phyloP scores from a whole-genome alignment of 371 early-diverging fungal genomes.

The Nematocida sp. region DNA sequence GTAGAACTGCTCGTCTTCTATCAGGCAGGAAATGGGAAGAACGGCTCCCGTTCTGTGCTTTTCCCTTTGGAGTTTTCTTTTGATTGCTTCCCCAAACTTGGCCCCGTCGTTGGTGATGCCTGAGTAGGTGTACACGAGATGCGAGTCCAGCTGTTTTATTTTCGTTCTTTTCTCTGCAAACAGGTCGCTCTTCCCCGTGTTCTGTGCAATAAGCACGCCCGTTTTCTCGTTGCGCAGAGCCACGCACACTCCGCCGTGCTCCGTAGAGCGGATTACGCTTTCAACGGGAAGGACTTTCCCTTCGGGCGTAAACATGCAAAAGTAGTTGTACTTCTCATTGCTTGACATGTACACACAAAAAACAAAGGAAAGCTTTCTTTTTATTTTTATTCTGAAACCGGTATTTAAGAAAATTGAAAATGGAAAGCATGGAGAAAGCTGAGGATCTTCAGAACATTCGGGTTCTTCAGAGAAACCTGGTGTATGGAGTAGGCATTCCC shows the following conservation, averaged over 20 bases:
- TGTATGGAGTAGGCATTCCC: conserved; percentile 65
- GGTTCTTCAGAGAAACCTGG: conserved; percentile 64
- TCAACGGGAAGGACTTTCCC: conserved; percentile 62
- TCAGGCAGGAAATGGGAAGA: conserved; percentile 8
- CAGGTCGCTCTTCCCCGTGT: conserved; percentile 48
- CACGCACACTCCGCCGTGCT: conserved; percentile 59
- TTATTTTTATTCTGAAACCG: conserved; percentile 47
- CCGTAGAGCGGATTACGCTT: conserved; percentile 53
- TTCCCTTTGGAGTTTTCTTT: conserved; percentile 52
- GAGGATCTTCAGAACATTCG: conserved; percentile 55
- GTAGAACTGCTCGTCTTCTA: conserved; percentile 32
- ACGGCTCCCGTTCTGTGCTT: conserved; percentile 36
- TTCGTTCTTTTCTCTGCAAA: conserved; percentile 54
- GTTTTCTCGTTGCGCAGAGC: conserved; percentile 50
- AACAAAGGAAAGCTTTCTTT: conserved; percentile 9
- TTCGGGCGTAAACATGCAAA: conserved; percentile 62
- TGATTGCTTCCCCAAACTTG: conserved; percentile 59
- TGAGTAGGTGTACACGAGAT: conserved; percentile 61
- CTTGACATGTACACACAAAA: conserved; percentile 54
- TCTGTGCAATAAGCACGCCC: conserved; percentile 61
- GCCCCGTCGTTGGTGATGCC: conserved; percentile 65
- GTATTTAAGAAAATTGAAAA: conserved; percentile 22
- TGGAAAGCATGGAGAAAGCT: conserved; percentile 1
- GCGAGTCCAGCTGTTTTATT: conserved; percentile 52
- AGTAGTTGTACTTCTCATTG: conserved; percentile 54